A percentile compares a stretch with the other conserved stretches of the same genome.
Conservation (phyloP, 176 grass and related monocot genomes). For the Thinopyrum elongatum region DNA sequence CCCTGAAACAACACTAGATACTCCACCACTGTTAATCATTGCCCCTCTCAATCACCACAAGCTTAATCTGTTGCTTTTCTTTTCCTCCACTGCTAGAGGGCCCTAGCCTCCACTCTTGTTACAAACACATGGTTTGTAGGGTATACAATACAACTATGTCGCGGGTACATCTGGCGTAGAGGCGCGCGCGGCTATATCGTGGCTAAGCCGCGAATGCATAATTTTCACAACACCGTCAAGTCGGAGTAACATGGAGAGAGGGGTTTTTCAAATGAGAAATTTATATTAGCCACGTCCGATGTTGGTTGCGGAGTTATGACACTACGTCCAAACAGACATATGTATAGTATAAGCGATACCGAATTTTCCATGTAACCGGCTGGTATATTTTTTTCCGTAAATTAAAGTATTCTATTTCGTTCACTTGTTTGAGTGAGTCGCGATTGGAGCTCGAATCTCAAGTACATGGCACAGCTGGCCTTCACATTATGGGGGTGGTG, state of each 20-base stretch:
- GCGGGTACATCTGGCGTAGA: neutral
- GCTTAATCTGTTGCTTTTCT: neutral
- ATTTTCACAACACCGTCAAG: neutral
- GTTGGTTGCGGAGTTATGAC: neutral
- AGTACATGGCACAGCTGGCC: conserved; percentile 24
- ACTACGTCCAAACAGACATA: neutral
- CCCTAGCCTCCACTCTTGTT: neutral
- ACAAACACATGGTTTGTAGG: neutral
- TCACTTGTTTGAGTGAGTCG: neutral
- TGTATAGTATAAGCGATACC: no score
- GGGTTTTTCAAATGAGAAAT: neutral
- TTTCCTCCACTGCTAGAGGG: neutral
- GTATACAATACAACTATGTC: neutral
- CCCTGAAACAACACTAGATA: neutral
- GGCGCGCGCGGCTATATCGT: neutral
- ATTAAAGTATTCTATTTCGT: neutral
- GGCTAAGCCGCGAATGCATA: neutral
- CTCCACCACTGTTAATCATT: neutral
- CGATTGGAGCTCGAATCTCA: conserved; percentile 26
- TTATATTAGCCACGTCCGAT: neutral
- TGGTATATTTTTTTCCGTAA: neutral
- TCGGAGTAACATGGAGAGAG: neutral
- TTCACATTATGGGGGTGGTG: neutral
- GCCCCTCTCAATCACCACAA: neutral
- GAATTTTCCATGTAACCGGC: neutral